Evolutionary conservation across 2,329 filamentous ascomycete species (phyloP).

Genomic region (Lachnellula cervina): DNA sequence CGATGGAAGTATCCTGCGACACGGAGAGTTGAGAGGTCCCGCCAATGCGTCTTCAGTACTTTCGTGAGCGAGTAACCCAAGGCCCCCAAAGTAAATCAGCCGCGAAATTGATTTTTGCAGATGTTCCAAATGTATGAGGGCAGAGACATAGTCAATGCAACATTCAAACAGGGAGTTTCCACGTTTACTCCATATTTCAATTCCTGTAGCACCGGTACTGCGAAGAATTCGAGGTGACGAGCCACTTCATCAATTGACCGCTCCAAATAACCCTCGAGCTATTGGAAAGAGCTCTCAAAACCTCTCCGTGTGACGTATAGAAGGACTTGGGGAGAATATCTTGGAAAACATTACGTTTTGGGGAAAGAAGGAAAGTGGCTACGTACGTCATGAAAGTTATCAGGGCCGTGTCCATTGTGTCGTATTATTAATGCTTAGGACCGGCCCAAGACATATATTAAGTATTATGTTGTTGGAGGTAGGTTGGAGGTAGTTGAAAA

Average conservation of each 20-base stretch:
- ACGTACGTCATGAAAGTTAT: constrained; percentile 67
- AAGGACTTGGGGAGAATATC: background rate
- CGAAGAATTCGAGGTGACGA: background rate
- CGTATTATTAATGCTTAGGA: constrained; percentile 7
- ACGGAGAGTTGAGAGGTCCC: background rate
- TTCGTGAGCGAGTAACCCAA: background rate
- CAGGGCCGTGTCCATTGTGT: constrained; percentile 49
- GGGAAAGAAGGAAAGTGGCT: constrained; percentile 7
- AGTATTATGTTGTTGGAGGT: background rate
- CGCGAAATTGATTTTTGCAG: background rate
- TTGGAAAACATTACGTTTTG: background rate
- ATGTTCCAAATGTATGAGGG: background rate
- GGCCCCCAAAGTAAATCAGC: too few species aligned
- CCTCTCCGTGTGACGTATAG: background rate
- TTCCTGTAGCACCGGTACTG: too few species aligned
- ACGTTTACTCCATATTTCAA: too few species aligned
- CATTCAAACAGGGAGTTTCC: too few species aligned
- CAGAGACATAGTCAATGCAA: background rate
- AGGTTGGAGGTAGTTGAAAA: background rate
- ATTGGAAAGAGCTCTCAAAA: background rate
- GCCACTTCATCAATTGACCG: background rate
- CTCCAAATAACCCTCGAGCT: background rate
- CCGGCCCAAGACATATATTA: constrained; percentile 11
- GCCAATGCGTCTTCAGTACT: background rate
- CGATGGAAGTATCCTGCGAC: constrained; percentile 1